Evolutionary conservation across 352 stramenopile species (phyloP), one percentile per base, ranked within the genome.

Genomic region (Pythium plurisporium): DNA sequence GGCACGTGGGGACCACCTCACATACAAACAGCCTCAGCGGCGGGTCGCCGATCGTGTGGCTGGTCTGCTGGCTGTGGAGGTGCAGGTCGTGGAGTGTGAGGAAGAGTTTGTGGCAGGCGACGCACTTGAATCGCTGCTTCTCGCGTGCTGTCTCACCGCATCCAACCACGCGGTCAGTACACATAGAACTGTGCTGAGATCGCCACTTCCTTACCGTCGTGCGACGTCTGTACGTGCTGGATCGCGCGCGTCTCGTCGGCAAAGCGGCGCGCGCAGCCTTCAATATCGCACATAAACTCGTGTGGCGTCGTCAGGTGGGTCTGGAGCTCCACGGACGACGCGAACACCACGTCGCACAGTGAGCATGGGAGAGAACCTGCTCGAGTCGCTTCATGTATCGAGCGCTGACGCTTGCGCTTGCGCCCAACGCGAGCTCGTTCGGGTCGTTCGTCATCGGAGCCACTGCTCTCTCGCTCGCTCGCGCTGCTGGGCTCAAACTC

Each of bases 261-360:
- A 27, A 63, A 68, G 26, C 38, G 25, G 30, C 38, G 45, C 14
- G 20, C 29, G 25, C 60, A 68, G 17, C 53, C 60, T 58, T 62
- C 54, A 19, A 68, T 59, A 25, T 62, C 47, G 17, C 60, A 68
- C 26, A 54, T n/a, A 51, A 68, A 68, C 34, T 34, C 3, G 27
- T 59, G 55, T 7, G 44, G 27, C 4, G 22, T 3, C 22, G 25
- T 15, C 14, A 38, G 30, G 34, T 64, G 56, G 1, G 29, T 36
- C 4, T 27, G 26, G 2, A 22, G 10, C 5, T 43, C 31, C 15
- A n/a, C 2, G 3, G 9, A 19, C 14, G 40, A 43, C 40, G n/a
- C 19, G 20, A 55, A 50, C 2, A n/a, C 19, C 12, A 41, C 19
- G 3, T 22, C 48, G 15, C 44, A 65, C 31, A 31, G 15, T 29